Base-by-base conservation (phyloP, 73 alveolate genomes). In the Paramecium sexaurelia region DNA sequence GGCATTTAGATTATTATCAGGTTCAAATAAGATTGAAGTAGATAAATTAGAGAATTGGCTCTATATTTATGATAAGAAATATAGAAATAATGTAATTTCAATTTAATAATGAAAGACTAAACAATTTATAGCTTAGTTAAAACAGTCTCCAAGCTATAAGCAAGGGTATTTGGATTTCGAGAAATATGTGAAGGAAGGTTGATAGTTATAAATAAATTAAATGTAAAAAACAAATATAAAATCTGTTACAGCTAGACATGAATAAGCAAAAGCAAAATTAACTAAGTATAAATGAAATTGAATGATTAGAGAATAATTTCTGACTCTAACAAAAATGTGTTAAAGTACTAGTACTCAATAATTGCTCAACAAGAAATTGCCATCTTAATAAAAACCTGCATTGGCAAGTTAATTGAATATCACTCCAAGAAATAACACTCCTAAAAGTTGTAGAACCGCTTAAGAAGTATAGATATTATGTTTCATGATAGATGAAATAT, bases 1-100 rank as follows among this genome's bases (percentile, higher is more conserved):
- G 26, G 55, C 87, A 9, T 73, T 73, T 73, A 20, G 57, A 2
- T 73, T 36, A 24, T 17, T 73, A 19, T 73, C 87, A 33, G 87
- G 57, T 15, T 36, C 55, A 11, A 73, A 73, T 73, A 73, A n/a
- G 57, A 73, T 73, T 9, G 57, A 39, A 36, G 57, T 73, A 27
- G 87, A 73, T 73, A 39, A 73, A 73, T 73, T 73, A 73, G 87
- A 73, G 26, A 73, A 73, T 39, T 73, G 57, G 55, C 43, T 73
- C 9, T 22, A 39, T 7, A 39, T 73, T 20, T 73, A 73, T 73
- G 87, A 73, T 36, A 73, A 73, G 15, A 73, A 73, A 32, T 73
- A 73, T 17, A 36, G 43, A 73, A 73, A 73, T 33, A 73, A 73
- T 73, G 87, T 73, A 73, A 51, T 15, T 51, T 61, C 5, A 61